Conservation (phyloP, 345 rosid species). For the Ceriops zippeliana region DNA sequence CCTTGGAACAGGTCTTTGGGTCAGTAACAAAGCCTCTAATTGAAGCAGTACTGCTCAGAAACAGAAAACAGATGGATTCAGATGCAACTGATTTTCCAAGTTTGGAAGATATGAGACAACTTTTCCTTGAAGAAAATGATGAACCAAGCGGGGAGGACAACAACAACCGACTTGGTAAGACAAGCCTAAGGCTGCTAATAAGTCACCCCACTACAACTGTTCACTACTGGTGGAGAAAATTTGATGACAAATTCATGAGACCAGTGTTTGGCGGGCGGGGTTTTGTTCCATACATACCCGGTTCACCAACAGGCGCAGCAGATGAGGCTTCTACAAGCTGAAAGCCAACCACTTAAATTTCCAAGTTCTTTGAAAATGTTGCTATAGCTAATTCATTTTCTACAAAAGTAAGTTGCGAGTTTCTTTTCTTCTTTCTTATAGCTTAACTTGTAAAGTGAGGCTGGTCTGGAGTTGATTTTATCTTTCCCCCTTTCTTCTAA, state of each 20-base stretch:
- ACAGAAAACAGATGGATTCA: conserved; percentile 34
- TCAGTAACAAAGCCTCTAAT: conserved; percentile 63
- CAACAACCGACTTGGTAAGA: conserved; percentile 4
- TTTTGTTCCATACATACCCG: conserved; percentile 49
- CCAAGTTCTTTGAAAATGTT: not conserved
- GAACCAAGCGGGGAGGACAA: conserved; percentile 29
- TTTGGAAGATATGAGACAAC: conserved; percentile 52
- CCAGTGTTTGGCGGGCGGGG: conserved; percentile 74
- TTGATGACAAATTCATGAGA: conserved; percentile 65
- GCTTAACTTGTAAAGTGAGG: too few relatives aligned
- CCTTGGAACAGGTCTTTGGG: conserved; percentile 47
- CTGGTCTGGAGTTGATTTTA: too few relatives aligned
- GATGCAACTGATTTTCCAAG: conserved; percentile 43
- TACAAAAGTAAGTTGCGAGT: not conserved
- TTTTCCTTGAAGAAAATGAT: conserved; percentile 52
- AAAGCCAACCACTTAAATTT: not conserved
- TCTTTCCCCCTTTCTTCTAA: too few relatives aligned
- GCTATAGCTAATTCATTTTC: not conserved
- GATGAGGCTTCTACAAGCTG: conserved; percentile 26
- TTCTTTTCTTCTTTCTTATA: too few relatives aligned
- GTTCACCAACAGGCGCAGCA: conserved; percentile 45
- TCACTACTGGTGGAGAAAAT: conserved; percentile 63
- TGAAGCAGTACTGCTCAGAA: conserved; percentile 39
- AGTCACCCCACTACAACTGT: conserved; percentile 48
- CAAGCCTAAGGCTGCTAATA: conserved; percentile 46